Evolutionary conservation across 805 yeast species (phyloP), one percentile per base, ranked within the genome.

Genomic region (Geotrichum ghanense): DNA sequence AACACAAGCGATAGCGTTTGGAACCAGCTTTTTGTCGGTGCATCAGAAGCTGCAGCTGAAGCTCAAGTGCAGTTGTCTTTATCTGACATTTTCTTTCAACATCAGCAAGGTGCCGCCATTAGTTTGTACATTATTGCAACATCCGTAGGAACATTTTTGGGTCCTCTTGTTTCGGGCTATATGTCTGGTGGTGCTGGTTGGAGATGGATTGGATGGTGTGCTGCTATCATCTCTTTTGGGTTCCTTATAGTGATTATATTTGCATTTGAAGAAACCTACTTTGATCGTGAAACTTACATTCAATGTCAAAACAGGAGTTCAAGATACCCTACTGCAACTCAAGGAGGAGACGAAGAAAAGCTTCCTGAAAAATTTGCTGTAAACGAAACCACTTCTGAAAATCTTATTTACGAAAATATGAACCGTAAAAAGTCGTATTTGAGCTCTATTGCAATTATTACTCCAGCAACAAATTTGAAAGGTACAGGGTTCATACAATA

Each of bases 1-100:
- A 59, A 56, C 3, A 74, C 82, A 0, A 51, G 71, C 6, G 90
- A 81, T 58, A 75, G 86, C 0, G 74, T 83, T 41, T 80, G 86
- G 86, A 79, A 85, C 1, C 90, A 83, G 61, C 62, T 83, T 40
- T 82, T 83, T 61, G 85, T 81, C 19, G 92, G 92, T n/a, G 78
- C 81, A 17, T 72, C 81, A n/a, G 90, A 83, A 60, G 73, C 84
- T n/a, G 81, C 85, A 60, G 83, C 82, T 23, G 94, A 84, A 60
- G 78, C 87, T 3, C 81, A 87, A 61, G 50, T 88, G 73, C 66
- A 72, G 76, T 54, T 81, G 78, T 42, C 71, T 70, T 53, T 74
- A 19, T 69, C 85, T 3, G 95, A 86, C 61, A 75, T 83, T 59
- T 85, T 76, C 59, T 85, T 71, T 63, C 82, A 79, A 54, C 95